Base-by-base conservation (phyloP, 73 alveolate genomes). In the Paramecium sonneborni region DNA sequence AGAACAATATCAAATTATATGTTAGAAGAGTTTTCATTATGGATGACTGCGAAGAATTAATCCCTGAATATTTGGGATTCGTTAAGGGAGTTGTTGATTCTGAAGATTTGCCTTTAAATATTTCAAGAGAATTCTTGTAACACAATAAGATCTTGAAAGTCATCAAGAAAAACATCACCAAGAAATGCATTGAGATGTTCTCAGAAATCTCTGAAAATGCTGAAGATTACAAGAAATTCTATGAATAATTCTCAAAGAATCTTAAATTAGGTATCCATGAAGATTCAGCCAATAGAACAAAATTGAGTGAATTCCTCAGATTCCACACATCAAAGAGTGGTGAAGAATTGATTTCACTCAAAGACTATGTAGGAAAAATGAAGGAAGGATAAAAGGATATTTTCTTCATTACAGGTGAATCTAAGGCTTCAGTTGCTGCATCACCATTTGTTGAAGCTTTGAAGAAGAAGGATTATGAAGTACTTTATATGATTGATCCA, bases 11-110 rank as follows among this genome's bases (percentile, higher is more conserved):
- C 95, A 98, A 98, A 96, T 95, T 98, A 85, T 98, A 98, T 93
- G 99, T 98, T 92, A 92, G 99, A 93, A 95, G 99, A 96, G 99
- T 98, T 68, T 98, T 98, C 98, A 98, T 98, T 95, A 98, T 98
- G 99, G 99, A 98, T 95, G 99, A 98, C 95, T 98, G 99, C 92
- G 99, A 98, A 69, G 99, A 98, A 92, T 95, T 98, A 88, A 98
- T 98, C 97, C 99, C 99, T 10, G 99, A 98, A 95, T 98, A 98
- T 98, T 97, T 98, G 82, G 96, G 98, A 93, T 98, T 98, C 97
- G 96, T 98, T 93, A 98, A 96, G 98, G 99, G 99, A 69, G 99
- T 98, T 20, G 99, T 98, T 76, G 99, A 98, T 44, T 96, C 99
- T 43, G 99, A 98, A 91, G 99, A 98, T 86, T 94, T 98, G 67